Conservation (phyloP, 768 basidiomycete species). For the Hysterangium stoloniferum region DNA sequence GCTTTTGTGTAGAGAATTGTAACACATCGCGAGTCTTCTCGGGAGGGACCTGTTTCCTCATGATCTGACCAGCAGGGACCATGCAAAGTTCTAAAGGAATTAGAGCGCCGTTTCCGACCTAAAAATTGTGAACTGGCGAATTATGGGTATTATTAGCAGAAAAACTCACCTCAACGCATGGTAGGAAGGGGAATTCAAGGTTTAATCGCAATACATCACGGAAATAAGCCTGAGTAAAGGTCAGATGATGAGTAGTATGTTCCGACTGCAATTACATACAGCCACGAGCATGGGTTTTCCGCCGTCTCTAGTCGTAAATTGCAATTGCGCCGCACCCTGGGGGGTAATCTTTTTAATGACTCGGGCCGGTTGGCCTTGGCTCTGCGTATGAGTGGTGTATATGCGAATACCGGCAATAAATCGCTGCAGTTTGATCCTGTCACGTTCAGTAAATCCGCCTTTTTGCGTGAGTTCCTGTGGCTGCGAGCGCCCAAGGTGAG, state of each 20-base stretch:
- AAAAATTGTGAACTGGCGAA: not conserved
- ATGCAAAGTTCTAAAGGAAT: conserved; percentile 62
- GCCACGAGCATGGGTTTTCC: conserved; percentile 19
- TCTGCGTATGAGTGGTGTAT: conserved; percentile 30
- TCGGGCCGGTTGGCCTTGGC: conserved; percentile 34
- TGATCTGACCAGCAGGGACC: conserved; percentile 59
- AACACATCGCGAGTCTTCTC: conserved; percentile 59
- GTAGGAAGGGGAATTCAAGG: conserved; percentile 51
- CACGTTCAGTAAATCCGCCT: conserved; percentile 39
- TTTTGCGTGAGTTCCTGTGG: conserved; percentile 33
- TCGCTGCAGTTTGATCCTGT: conserved; percentile 43
- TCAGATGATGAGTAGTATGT: not conserved
- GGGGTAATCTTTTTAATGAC: conserved; percentile 54
- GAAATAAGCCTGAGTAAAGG: conserved; percentile 40
- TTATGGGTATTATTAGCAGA: not conserved
- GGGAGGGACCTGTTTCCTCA: conserved; percentile 61
- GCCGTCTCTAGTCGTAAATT: conserved; percentile 53
- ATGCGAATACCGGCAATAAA: conserved; percentile 50
- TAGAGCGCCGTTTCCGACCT: conserved; percentile 57
- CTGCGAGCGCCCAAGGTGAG: conserved; percentile 32
- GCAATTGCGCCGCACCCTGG: conserved; percentile 43
- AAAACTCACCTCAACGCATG: conserved; percentile 59
- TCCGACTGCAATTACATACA: conserved; percentile 5
- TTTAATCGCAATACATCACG: conserved; percentile 40
- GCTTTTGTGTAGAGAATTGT: conserved; percentile 59